Evolutionary conservation across 345 rosid species (phyloP), one percentile per base, ranked within the genome.

Genomic region (Hypericum perforatum): DNA sequence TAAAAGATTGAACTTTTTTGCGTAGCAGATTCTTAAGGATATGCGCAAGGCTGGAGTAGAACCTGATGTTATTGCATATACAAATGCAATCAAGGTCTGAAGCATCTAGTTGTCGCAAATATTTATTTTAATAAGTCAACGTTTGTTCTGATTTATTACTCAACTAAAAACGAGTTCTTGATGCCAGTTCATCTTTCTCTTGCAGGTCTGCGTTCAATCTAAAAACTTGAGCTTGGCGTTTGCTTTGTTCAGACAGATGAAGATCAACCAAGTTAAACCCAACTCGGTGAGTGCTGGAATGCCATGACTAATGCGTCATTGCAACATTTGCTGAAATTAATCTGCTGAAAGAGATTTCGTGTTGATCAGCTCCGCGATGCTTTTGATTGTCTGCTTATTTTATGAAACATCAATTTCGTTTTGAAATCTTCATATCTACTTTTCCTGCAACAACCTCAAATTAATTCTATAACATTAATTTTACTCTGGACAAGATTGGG

Each of bases 1-100:
- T 22, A 22, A 22, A 22, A 22, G 32, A 22, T 22, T 22, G 4
- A 22, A 22, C 32, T 61, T 40, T 37, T 16, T 63, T 63, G n/a
- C 73, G 63, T 63, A 66, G 76, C 98, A 91, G 98, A 85, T 79
- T 66, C 67, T 91, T 82, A 82, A 76, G 75, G 72, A 56, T 49
- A 91, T 91, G 98, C 78, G 63, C 59, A 49, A 47, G 44, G 79
- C 68, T 63, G 86, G 84, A 66, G 66, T 78, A 61, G 75, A 75
- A 66, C 98, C 96, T 49, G 98, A 91, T 75, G 95, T 82, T 52
- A 64, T 91, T 73, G 79, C 96, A 9, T 87, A 87, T 78, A 87
- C 96, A 58, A 82, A 92, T 53, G 89, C 89, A 29, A 87, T 87
- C 67, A 91, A 87, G 92, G 98, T 91, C 11, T 12, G 52, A 37